A percentile compares a stretch with the other conserved stretches of the same genome.
Evolutionary conservation across 345 rosid genomes (phyloP).

Genomic region (Aquilaria sinensis): DNA sequence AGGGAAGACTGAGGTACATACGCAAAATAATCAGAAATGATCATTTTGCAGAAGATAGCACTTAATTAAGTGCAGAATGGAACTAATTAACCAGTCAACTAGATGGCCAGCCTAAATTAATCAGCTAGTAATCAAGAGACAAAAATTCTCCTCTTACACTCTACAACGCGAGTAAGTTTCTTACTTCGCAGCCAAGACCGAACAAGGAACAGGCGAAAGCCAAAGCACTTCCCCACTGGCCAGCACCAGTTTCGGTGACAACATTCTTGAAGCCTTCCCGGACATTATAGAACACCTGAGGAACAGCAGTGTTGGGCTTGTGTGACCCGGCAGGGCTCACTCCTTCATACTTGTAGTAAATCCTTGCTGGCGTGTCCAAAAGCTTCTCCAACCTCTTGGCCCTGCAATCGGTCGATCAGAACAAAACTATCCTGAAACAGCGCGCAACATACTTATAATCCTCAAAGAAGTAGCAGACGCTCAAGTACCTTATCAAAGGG

Average conservation of each 20-base stretch:
- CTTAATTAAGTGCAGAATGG: no score
- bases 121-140: no score
- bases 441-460: background rate
- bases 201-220: constrained; percentile 91
- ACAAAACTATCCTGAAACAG: constrained; percentile 1
- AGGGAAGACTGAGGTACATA: no score
- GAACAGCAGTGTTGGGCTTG: constrained; percentile 86
- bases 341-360: constrained; percentile 93
- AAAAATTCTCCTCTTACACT: no score
- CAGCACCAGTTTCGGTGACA: constrained; percentile 95
- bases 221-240: constrained; percentile 94
- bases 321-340: constrained; percentile 97
- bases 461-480: background rate
- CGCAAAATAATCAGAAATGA: no score
- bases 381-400: constrained; percentile 96
- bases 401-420: constrained; percentile 27
- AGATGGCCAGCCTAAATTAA: no score
- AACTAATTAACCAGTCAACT: no score
- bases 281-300: constrained; percentile 81
- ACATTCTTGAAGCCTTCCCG: constrained; percentile 69
- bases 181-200: constrained; percentile 71
- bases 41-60: no score
- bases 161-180: background rate
- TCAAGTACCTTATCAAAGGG: constrained; percentile 70
- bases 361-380: constrained; percentile 80